Conservation (phyloP, 495 filamentous ascomycete species). For the Lentithecium fluviatile region DNA sequence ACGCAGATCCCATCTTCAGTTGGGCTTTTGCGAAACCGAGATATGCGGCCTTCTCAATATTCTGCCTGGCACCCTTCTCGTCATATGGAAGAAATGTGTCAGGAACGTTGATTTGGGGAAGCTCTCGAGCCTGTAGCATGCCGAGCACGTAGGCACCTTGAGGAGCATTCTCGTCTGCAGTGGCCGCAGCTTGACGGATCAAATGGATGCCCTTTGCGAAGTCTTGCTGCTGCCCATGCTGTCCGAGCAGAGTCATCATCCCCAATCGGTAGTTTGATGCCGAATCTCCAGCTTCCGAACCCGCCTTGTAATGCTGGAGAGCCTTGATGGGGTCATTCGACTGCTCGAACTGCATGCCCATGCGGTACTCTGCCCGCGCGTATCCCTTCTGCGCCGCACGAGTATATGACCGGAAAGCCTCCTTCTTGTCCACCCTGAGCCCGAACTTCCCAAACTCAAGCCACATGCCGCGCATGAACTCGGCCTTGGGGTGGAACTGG, state of each 20-base stretch:
- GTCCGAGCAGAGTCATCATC: constrained; percentile 95
- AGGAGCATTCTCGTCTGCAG: constrained; percentile 93
- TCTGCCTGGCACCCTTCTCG: constrained; percentile 69
- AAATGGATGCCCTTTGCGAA: constrained; percentile 74
- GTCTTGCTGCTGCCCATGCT: constrained; percentile 84
- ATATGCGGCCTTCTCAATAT: constrained; percentile 96
- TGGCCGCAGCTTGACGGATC: constrained; percentile 77
- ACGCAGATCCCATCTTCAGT: constrained; percentile 94
- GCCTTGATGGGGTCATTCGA: constrained; percentile 89
- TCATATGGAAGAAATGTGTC: constrained; percentile 72
- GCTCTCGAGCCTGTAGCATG: constrained; percentile 86
- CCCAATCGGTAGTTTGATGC: constrained; percentile 94
- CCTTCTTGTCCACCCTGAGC: constrained; percentile 82
- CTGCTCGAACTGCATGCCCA: constrained; percentile 96
- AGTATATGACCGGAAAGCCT: constrained; percentile 83
- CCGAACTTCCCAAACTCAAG: constrained; percentile 97
- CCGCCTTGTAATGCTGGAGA: constrained; percentile 80
- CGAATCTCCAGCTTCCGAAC: constrained; percentile 75
- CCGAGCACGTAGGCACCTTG: constrained; percentile 97
- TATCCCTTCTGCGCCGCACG: constrained; percentile 87
- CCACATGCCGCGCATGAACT: constrained; percentile 96
- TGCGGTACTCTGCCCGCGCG: constrained; percentile 91
- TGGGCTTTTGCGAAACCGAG: constrained; percentile 96
- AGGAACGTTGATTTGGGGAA: constrained; percentile 83
- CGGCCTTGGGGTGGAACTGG: constrained; percentile 89